Base-by-base conservation (phyloP, 2,329 filamentous ascomycete genomes). In the Aureobasidium sp. region DNA sequence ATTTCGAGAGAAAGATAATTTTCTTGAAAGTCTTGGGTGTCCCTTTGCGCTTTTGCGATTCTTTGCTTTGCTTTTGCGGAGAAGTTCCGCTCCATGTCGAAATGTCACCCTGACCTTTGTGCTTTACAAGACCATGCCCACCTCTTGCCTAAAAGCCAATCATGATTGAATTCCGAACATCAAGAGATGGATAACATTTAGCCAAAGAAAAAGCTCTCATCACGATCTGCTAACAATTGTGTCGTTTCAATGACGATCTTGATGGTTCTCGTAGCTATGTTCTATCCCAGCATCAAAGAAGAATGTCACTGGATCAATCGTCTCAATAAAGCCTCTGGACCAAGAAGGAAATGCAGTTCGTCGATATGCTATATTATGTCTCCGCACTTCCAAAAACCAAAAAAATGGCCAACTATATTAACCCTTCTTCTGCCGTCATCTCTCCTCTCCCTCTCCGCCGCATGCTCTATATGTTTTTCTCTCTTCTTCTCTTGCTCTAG, bases 381-480 rank as follows among this genome's bases (percentile, higher is more conserved):
- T 37, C 17, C 46, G 15, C n/a, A 37, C 47, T 29, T 37, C 59
- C 36, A 51, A 43, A 27, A 20, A 9, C n/a, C 20, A 20, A 20
- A 20, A 57, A 26, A 17, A 48, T 20, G 44, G 55, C 55, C 20
- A 44, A 36, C n/a, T 10, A 24, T 10, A 43, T 37, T 17, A n/a
- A 48, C 13, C 20, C 47, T 44, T 20, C 12, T 27, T 53, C 59
- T 61, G 48, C 59, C 59, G 55, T 61, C 48, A 61, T 61, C 48
- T 61, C 59, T 61, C 59, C 48, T 61, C 59, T 61, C 59, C 59
- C 26, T 61, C 59, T 61, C 59, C 59, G 47, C 29, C 37, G 29
- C 13, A 61, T 61, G 59, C 32, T 59, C n/a, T n/a, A 34, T 36
- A 32, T 48, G n/a, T 13, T 29, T 37, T 43, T 32, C 27, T 47